A percentile compares a stretch with the other conserved stretches of the same genome.
These are phyloP conservation scores for Yamadazyma songkhlaensis DNA, from an alignment of 1,139 yeast genomes.

Conservation along the genomic window DNA sequence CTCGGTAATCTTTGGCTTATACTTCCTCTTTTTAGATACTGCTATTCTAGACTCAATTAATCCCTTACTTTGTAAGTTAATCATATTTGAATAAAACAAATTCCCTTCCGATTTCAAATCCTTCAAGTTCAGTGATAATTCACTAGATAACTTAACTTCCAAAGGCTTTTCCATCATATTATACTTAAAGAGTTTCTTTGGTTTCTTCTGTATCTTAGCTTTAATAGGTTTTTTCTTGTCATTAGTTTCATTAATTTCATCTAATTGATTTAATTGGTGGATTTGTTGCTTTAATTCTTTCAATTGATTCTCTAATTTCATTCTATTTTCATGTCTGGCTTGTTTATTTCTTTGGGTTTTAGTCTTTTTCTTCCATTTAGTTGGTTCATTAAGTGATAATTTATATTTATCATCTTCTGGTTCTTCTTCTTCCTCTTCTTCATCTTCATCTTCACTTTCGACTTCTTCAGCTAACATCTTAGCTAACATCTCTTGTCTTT, in stretches of 20 bases:
- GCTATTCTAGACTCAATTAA: slow-evolving; percentile 82
- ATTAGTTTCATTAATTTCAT: slow-evolving; percentile 21
- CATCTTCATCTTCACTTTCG: slow-evolving; percentile 26
- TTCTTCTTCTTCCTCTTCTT: slow-evolving; percentile 53
- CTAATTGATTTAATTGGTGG: slow-evolving; percentile 55
- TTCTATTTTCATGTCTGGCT: slow-evolving; percentile 60
- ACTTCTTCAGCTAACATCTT: slow-evolving; percentile 60
- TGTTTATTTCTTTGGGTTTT: slow-evolving; percentile 72
- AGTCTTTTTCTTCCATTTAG: slow-evolving; percentile 69
- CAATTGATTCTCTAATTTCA: slow-evolving; percentile 54
- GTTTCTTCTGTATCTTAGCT: slow-evolving; percentile 22
- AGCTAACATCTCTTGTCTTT: slow-evolving; percentile 61
- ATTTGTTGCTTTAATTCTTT: slow-evolving; percentile 56
- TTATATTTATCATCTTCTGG: slow-evolving; percentile 44
- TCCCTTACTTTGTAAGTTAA: slow-evolving; percentile 79
- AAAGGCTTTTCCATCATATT: slow-evolving; percentile 60
- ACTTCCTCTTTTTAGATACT: slow-evolving; percentile 61
- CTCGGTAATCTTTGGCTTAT: slow-evolving; percentile 74
- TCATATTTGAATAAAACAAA: slow-evolving; percentile 76
- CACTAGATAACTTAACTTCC: slow-evolving; percentile 88
- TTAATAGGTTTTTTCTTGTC: slow-evolving; percentile 8
- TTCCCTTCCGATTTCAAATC: slow-evolving; percentile 90
- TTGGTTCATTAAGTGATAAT: slow-evolving; percentile 73
- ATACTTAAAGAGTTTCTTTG: slow-evolving; percentile 48
- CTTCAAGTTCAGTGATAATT: slow-evolving; percentile 80